Evolutionary conservation across 306 rosid species (phyloP), one percentile per base, ranked within the genome.

Genomic region (Lathyrus aphaca): DNA sequence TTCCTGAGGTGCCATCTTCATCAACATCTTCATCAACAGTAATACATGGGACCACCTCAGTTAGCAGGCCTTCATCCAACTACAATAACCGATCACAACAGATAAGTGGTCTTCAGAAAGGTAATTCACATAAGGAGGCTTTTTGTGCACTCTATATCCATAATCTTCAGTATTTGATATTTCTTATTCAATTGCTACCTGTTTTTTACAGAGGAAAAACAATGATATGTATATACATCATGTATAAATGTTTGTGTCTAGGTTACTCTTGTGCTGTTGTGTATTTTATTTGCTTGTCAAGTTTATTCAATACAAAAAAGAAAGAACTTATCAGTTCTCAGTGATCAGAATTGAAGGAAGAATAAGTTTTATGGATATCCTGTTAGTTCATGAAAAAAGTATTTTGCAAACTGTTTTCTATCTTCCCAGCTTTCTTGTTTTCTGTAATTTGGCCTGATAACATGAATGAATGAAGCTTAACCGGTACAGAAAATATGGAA

Each of bases 1-100:
- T 59, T 63, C 21, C 74, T 61, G 94, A 88, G 69, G 58, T 77
- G 68, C 71, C 81, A 25, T 83, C 84, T 21, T 81, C 84, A 32
- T 84, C 89, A 50, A 25, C 81, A 25, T 83, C 84, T 21, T 81
- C 84, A 32, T 84, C 89, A 50, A 25, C 87, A 37, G 70, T 83
- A 23, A 74, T 83, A 48, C 88, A 84, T 72, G 79, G 81, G 30
- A 83, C 69, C 73, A 73, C 92, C 59, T 66, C 86, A 2, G 77
- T 54, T 55, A 86, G 82, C 56, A 85, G 91, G 13, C 96, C 96
- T 74, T 79, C 94, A 32, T 89, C 97, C 45, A 91, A 86, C 68
- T 83, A 87, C 74, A 83, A 74, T 69, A 89, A 71, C 68, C 83
- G 96, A 45, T 80, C 95, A 10, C 90, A 89, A 72, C 97, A 83